Percentiles rank a stretch among this genome's conserved stretches.
Evolutionary conservation across 345 rosid genomes (phyloP).

Genomic region (Eucalyptus sp.): DNA sequence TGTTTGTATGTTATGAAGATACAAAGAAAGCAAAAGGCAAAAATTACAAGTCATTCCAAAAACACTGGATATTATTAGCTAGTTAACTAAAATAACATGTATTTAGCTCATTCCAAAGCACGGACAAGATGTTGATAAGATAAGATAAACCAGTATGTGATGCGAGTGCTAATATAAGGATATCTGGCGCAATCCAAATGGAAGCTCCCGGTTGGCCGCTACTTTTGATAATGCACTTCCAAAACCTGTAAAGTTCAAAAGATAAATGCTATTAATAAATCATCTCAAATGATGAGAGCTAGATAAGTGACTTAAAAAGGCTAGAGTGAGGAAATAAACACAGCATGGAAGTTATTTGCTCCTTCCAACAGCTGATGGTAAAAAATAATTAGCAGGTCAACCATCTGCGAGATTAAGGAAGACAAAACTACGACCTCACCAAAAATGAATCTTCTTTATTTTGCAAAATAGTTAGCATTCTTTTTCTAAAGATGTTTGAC

Average conservation of each 20-base stretch:
- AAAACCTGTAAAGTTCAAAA: constrained; percentile 42
- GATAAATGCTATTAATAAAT: not conserved
- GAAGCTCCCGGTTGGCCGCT: constrained; percentile 64
- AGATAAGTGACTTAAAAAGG: not conserved
- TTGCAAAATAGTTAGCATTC: not conserved
- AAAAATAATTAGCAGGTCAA: not conserved
- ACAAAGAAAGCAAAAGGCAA: not conserved
- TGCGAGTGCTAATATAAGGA: constrained; percentile 23
- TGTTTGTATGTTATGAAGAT: not conserved
- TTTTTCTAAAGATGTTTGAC: not conserved
- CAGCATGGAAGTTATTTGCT: not conserved
- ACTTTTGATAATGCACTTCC: constrained; percentile 71
- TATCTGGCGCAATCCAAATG: constrained; percentile 85
- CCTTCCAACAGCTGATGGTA: not conserved
- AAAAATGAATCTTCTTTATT: not conserved
- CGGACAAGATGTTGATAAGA: not conserved
- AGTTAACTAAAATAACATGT: not conserved
- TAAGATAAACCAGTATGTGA: not conserved
- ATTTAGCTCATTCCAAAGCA: not conserved
- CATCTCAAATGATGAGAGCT: not conserved
- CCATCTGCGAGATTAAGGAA: not conserved
- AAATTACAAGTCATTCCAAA: not conserved
- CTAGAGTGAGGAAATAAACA: not conserved
- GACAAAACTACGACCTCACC: not conserved
- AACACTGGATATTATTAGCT: not conserved